These are phyloP conservation scores for Diaporthe eres DNA, from an alignment of 2,329 filamentous ascomycete species.

Conservation along the genomic window DNA sequence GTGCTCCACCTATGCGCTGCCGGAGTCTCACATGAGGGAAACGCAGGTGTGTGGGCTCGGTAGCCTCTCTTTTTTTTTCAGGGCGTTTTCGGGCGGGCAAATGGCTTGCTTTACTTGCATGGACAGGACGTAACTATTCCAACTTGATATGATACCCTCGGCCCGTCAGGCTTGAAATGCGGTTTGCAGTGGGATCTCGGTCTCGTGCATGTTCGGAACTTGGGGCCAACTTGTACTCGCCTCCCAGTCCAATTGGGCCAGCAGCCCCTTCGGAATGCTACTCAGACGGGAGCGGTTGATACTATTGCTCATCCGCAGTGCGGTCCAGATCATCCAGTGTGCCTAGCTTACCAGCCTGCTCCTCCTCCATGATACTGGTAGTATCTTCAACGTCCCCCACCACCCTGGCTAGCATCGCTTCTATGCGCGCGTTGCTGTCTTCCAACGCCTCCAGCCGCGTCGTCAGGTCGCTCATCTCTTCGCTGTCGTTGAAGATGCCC, in stretches of 20 bases:
- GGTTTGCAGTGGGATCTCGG: neutral
- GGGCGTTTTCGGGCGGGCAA: constrained; percentile 5
- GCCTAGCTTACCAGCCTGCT: constrained; percentile 45
- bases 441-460: constrained; percentile 65
- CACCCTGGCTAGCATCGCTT: constrained; percentile 60
- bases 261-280: neutral
- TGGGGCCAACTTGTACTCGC: no score
- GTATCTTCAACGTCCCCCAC: constrained; percentile 46
- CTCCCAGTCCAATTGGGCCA: neutral
- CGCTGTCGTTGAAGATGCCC: constrained; percentile 61
- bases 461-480: constrained; percentile 60
- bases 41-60: neutral
- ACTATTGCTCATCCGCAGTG: constrained; percentile 38
- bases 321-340: constrained; percentile 39
- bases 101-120: constrained; percentile 17
- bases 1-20: neutral
- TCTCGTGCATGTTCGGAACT: neutral
- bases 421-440: constrained; percentile 62
- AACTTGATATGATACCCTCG: constrained; percentile 26
- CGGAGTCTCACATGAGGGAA: neutral
- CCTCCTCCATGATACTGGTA: constrained; percentile 43
- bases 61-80: neutral
- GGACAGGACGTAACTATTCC: constrained; percentile 19
- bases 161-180: constrained; percentile 4
- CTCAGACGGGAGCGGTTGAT: neutral